Evolutionary conservation across 208 protist species (phyloP).

Genomic region (Wallacemonas sp.): DNA sequence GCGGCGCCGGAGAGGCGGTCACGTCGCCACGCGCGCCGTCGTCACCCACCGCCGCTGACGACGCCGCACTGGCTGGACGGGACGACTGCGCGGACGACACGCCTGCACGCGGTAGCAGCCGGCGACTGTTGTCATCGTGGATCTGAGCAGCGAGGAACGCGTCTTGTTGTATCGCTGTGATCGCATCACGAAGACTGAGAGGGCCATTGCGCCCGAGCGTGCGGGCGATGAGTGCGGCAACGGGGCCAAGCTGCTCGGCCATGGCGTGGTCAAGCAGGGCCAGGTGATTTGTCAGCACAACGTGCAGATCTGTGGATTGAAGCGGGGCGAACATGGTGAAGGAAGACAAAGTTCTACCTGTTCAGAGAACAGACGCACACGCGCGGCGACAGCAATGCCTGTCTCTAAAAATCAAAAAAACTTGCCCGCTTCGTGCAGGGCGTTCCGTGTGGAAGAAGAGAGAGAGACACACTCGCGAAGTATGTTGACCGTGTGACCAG

Average conservation of each 20-base stretch:
- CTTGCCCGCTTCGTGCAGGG: too few species aligned
- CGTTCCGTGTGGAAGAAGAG: too few species aligned
- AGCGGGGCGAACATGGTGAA: background rate
- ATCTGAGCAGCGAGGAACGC: background rate
- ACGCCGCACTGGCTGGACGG: background rate
- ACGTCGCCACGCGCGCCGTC: too few species aligned
- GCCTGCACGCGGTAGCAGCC: background rate
- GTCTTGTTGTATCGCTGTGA: conserved; percentile 12
- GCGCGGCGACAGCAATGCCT: too few species aligned
- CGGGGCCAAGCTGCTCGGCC: conserved; percentile 37
- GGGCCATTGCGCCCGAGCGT: conserved; percentile 21
- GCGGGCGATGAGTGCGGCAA: conserved; percentile 38
- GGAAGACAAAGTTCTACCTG: too few species aligned
- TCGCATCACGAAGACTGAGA: conserved; percentile 26
- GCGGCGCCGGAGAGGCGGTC: background rate
- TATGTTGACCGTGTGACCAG: too few species aligned
- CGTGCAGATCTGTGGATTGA: background rate
- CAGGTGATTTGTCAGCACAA: conserved; percentile 19
- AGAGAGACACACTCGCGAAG: background rate
- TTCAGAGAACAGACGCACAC: too few species aligned
- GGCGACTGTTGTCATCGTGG: background rate
- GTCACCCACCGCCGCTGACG: background rate
- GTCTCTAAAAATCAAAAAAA: background rate
- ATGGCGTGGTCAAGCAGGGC: conserved; percentile 41
- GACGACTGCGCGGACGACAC: background rate